These are phyloP conservation scores for Diddensiella transvaalensis DNA, from an alignment of 805 yeast species.

Conservation along the genomic window DNA sequence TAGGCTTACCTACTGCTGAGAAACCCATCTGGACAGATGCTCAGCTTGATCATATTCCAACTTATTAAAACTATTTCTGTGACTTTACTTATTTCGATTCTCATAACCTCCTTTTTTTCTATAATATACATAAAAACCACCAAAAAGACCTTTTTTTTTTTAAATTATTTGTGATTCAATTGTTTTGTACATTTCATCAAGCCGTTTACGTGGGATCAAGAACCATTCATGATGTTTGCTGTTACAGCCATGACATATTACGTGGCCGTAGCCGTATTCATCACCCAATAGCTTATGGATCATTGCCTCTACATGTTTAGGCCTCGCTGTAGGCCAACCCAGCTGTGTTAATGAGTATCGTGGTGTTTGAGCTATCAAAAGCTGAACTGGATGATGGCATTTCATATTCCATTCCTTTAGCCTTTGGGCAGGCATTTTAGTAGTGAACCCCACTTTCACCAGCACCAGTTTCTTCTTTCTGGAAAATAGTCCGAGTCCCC, in stretches of 20 bases:
- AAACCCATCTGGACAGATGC: slow-evolving; percentile 85
- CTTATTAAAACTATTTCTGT: background rate
- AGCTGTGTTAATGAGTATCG: slow-evolving; percentile 14
- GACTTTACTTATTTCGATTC: background rate
- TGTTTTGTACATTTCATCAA: background rate
- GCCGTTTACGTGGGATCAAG: slow-evolving; percentile 14
- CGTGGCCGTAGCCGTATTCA: slow-evolving; percentile 28
- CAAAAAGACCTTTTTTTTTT: background rate
- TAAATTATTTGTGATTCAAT: background rate
- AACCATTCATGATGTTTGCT: slow-evolving; percentile 31
- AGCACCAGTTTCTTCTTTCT: slow-evolving; percentile 17
- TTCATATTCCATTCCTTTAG: slow-evolving; percentile 30
- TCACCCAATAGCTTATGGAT: slow-evolving; percentile 25
- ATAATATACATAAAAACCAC: background rate
- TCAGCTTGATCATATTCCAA: slow-evolving; percentile 46
- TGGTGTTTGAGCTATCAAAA: slow-evolving; percentile 8
- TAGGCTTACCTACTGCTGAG: slow-evolving; percentile 54
- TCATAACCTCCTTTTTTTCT: background rate
- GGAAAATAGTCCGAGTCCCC: no score
- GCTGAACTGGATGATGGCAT: slow-evolving; percentile 28
- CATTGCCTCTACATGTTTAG: slow-evolving; percentile 23
- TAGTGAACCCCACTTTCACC: slow-evolving; percentile 32
- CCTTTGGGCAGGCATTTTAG: slow-evolving; percentile 25
- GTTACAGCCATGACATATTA: slow-evolving; percentile 29
- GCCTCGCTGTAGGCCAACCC: slow-evolving; percentile 28